Base-by-base conservation (phyloP, 345 rosid species). In the Brassica rapa region DNA sequence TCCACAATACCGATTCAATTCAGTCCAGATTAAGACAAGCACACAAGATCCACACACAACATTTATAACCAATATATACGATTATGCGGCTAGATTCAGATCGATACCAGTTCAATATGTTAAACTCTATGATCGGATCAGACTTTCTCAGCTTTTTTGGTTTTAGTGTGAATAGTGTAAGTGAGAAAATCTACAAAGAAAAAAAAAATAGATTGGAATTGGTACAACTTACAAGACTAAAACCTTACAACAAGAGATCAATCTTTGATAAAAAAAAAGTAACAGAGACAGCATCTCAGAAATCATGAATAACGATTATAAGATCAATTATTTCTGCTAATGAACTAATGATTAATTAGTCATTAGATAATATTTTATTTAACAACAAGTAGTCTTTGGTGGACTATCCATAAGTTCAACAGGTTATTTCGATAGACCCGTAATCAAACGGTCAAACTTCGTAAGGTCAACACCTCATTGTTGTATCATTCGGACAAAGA, bases 361-460 rank as follows among this genome's bases (percentile, higher is more conserved):
- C 1, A 30, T 32, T 4, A n/a, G 30, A 19, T 19, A 8, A 30
- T 49, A 53, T 21, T 9, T 60, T 0, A 64, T 14, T 49, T 55
- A 55, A 6, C 15, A 33, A 32, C 53, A 59, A 43, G 51, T 29
- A 35, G 66, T 53, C 60, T 53, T 71, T 39, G 49, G 56, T 55
- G 24, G 69, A 68, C 15, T 49, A 70, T 63, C 56, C 10, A 77
- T 23, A 39, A 15, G 25, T 43, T 30, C 5, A 61, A 70, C 64
- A 29, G 66, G 76, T 77, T 71, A 71, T 64, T 27, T 12, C 24
- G 71, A 77, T 64, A 64, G 72, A 78, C 72, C 71, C 25, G 76
- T 62, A 56, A 64, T 56, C 10, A 65, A 56, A 1, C 7, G 81
- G 62, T 78, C 81, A 78, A 66, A 71, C 6, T 64, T 77, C 1